Conservation (phyloP, 1,284 basidiomycete species). For the Cryptococcus depauperatus region DNA sequence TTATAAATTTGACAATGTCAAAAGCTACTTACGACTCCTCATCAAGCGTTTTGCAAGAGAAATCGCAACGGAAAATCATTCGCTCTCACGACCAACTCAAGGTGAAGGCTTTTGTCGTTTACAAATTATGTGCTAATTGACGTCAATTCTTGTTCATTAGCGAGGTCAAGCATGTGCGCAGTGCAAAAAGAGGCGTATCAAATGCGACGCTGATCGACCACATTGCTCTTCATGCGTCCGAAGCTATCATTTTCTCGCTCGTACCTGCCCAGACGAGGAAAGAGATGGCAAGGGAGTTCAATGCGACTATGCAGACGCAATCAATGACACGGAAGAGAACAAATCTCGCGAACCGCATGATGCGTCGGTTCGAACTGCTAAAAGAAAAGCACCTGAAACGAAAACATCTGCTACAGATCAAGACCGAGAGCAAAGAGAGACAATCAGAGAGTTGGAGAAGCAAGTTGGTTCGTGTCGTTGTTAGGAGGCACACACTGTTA, state of each 20-base stretch:
- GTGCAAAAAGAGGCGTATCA: conserved; percentile 22
- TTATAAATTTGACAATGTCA: too few species aligned
- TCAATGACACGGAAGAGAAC: not conserved
- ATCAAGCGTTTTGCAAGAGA: too few species aligned
- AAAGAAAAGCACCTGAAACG: not conserved
- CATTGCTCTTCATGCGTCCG: conserved; percentile 23
- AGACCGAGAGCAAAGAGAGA: conserved; percentile 8
- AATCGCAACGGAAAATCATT: conserved; percentile 22
- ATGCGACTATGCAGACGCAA: conserved; percentile 30
- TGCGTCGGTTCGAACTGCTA: not conserved
- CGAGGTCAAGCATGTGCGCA: too few species aligned
- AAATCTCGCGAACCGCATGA: too few species aligned
- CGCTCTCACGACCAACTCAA: conserved; percentile 19
- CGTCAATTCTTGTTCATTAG: too few species aligned
- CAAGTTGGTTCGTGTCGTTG: conserved; percentile 24
- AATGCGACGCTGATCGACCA: conserved; percentile 23
- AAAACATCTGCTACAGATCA: conserved; percentile 2
- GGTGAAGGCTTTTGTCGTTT: too few species aligned
- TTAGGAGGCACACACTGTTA: not conserved
- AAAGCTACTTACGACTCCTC: too few species aligned
- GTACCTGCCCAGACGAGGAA: conserved; percentile 29
- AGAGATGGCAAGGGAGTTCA: conserved; percentile 31
- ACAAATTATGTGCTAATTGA: too few species aligned
- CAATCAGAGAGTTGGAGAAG: conserved; percentile 26
- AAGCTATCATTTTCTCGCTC: conserved; percentile 16